Evolutionary conservation across 306 rosid species (phyloP).

Genomic region (Rubus parviflorus): DNA sequence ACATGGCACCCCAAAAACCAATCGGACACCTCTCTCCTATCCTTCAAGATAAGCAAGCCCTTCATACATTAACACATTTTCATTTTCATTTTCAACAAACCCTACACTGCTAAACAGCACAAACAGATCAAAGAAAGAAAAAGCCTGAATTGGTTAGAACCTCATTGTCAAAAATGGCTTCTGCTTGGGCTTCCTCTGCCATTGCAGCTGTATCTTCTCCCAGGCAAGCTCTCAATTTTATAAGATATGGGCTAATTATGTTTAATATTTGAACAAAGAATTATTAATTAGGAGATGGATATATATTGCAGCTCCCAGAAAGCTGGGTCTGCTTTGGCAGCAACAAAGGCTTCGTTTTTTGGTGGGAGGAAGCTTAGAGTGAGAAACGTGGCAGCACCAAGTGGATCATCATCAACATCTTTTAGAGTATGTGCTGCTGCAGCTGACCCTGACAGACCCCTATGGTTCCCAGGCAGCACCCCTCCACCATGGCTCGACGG

Average conservation of each 20-base stretch:
- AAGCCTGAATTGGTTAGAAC: neutral
- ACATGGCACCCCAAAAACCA: constrained; percentile 52
- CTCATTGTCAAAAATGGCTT: constrained; percentile 34
- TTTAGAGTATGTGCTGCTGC: constrained; percentile 43
- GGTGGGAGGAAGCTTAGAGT: constrained; percentile 58
- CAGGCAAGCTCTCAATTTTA: constrained; percentile 38
- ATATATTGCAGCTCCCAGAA: constrained; percentile 52
- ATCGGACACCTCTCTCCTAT: constrained; percentile 39
- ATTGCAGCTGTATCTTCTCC: constrained; percentile 54
- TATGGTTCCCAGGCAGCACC: constrained; percentile 74
- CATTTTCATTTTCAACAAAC: constrained; percentile 1
- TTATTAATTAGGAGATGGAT: neutral
- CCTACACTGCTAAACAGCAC: neutral
- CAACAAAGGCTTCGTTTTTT: constrained; percentile 42
- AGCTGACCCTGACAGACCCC: constrained; percentile 64
- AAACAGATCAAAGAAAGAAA: neutral
- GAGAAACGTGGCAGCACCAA: constrained; percentile 23
- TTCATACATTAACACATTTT: constrained; percentile 26
- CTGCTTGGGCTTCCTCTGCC: constrained; percentile 62
- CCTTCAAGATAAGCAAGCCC: constrained; percentile 53
- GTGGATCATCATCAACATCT: constrained; percentile 17
- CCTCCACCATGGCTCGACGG: constrained; percentile 85
- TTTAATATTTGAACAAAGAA: neutral
- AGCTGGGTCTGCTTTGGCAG: constrained; percentile 35
- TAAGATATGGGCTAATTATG: neutral